Evolutionary conservation across 352 stramenopile species (phyloP).

Genomic region (Lagenidium giganteum): DNA sequence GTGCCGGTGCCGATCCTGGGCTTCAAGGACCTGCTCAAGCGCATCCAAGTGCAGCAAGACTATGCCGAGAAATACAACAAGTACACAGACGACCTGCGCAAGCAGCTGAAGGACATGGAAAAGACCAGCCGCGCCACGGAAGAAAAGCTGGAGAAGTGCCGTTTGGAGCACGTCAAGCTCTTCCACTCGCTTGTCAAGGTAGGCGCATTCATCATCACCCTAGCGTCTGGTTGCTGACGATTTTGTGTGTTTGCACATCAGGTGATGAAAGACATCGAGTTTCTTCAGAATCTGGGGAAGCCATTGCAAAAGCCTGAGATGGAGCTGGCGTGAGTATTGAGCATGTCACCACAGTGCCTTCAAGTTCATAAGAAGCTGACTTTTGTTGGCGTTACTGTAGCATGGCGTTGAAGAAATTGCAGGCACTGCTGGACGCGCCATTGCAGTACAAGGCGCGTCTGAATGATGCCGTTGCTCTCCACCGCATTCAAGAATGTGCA

Average conservation of each 20-base stretch:
- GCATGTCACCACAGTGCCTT: background rate
- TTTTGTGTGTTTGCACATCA: conserved; percentile 13
- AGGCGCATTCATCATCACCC: too few relatives aligned
- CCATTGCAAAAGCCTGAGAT: conserved; percentile 76
- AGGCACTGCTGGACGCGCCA: conserved; percentile 72
- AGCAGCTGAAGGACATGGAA: conserved; percentile 77
- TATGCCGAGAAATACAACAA: conserved; percentile 79
- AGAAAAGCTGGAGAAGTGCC: conserved; percentile 82
- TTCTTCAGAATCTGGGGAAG: conserved; percentile 83
- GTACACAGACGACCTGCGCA: conserved; percentile 70
- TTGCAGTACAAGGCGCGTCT: conserved; percentile 85
- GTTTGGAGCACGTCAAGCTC: conserved; percentile 79
- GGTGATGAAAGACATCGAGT: conserved; percentile 86
- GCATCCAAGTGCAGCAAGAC: conserved; percentile 77
- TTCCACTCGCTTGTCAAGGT: conserved; percentile 81
- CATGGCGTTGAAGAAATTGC: conserved; percentile 79
- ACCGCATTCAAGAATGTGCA: conserved; percentile 58
- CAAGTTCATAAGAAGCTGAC: background rate
- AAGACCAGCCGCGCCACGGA: conserved; percentile 73
- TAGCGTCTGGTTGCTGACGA: background rate
- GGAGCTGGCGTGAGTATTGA: conserved; percentile 57
- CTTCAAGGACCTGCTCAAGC: conserved; percentile 77
- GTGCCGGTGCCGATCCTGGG: conserved; percentile 72
- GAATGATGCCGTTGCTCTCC: conserved; percentile 69
- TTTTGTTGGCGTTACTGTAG: conserved; percentile 17